These are phyloP conservation scores for Petunia secreta DNA, from an alignment of 257 asterid genomes.

Conservation along the genomic window DNA sequence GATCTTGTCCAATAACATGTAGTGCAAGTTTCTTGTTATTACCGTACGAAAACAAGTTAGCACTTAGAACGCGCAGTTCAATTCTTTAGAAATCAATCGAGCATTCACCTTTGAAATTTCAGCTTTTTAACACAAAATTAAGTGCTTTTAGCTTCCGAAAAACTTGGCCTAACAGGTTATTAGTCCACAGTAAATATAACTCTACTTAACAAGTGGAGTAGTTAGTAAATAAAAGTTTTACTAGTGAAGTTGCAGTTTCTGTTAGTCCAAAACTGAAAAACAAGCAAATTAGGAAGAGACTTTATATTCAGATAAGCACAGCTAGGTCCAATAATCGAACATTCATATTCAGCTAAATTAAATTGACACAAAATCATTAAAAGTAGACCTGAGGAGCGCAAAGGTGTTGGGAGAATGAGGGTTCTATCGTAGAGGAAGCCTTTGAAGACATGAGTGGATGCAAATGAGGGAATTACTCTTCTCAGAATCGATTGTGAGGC, in stretches of 20 bases:
- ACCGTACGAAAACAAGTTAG: not conserved
- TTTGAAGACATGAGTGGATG: slow-evolving; percentile 28
- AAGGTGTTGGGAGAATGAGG: slow-evolving; percentile 42
- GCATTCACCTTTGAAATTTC: not conserved
- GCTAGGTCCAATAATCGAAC: not conserved
- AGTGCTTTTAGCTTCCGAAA: too few relatives aligned
- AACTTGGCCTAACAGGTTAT: too few relatives aligned
- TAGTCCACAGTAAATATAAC: not conserved
- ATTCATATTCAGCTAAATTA: not conserved
- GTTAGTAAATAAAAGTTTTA: not conserved
- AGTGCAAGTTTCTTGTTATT: not conserved
- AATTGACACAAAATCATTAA: slow-evolving; percentile 2
- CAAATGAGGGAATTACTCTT: slow-evolving; percentile 38
- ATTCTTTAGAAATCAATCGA: not conserved
- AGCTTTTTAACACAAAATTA: not conserved
- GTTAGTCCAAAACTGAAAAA: not conserved
- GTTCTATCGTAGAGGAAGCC: slow-evolving; percentile 30
- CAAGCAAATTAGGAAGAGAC: not conserved
- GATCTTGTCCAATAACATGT: not conserved
- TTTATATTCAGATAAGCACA: not conserved
- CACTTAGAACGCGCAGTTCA: not conserved
- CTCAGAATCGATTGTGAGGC: slow-evolving; percentile 46
- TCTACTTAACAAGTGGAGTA: not conserved
- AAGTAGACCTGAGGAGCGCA: slow-evolving; percentile 58
- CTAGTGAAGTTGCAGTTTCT: not conserved